Base-by-base conservation (phyloP, 2,329 filamentous ascomycete genomes). In the Colletotrichum sp. region DNA sequence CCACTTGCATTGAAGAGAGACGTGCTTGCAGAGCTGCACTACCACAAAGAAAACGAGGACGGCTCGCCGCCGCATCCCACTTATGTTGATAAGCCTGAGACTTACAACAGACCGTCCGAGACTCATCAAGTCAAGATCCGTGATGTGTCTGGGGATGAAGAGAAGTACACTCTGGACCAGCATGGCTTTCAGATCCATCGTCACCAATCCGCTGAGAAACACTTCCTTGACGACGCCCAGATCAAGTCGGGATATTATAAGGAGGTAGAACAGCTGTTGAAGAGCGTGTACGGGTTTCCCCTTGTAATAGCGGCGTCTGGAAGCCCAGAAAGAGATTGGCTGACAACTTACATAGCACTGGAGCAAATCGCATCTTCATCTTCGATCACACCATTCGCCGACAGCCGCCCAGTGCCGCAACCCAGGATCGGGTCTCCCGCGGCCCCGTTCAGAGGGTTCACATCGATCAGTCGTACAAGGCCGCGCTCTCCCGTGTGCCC, bases 211-310 rank as follows among this genome's bases (percentile, higher is more conserved):
- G 72, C 78, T 10, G 85, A 86, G 79, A 84, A 84, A 75, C 81
- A 84, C 32, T 87, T 87, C 71, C 4, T 78, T 3, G 90, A 93
- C 78, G 92, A 94, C 68, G 89, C 89, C 2, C 87, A 88, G 36
- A 93, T 96, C 83, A 89, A 92, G 81, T 81, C 86, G 6, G 86
- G 89, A 7, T 96, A 96, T 84, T 96, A 96, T 83, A 90, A 93
- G 0, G 94, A 96, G 81, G 91, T 94, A 4, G 92, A 95, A 81
- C 84, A 91, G 65, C 82, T 95, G 24, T 83, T 96, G 0, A 93
- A 93, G 72, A 89, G 92, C 5, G 89, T 82, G 93, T 80, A 82
- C 77, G 85, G 79, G 12, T 28, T 13, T 13, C 55, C n/a, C 26
- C n/a, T 7, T 14, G 36, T 77, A 57, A 71, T 71, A 36, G n/a